Conservation (phyloP, 192 early-diverging fungal species). For the Coemansia sp. region DNA sequence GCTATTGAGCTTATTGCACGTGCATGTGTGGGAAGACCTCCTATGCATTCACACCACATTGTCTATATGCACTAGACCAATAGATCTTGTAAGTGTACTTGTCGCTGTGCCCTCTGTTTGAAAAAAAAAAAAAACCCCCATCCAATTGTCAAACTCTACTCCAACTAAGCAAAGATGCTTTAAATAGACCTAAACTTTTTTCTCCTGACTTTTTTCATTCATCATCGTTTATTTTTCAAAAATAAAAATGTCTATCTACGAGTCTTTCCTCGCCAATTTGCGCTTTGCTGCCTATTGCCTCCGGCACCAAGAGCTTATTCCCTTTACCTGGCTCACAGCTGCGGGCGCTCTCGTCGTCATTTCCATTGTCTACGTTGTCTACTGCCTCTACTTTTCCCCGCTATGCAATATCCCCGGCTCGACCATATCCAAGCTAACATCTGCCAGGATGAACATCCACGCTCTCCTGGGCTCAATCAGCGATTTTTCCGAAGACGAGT, state of each 20-base stretch:
- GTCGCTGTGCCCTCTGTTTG: background rate
- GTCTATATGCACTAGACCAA: background rate
- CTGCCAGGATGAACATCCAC: background rate
- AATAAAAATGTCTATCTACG: background rate
- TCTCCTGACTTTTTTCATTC: background rate
- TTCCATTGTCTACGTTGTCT: background rate
- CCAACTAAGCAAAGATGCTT: no score
- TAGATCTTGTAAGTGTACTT: background rate
- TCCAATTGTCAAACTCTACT: no score
- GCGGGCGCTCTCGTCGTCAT: background rate
- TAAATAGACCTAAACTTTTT: background rate
- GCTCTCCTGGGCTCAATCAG: slow-evolving; percentile 8
- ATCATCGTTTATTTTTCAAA: background rate
- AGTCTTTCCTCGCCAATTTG: background rate
- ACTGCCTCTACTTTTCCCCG: slow-evolving; percentile 23
- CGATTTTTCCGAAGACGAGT: slow-evolving; percentile 12
- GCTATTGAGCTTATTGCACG: no score
- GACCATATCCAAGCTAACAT: slow-evolving; percentile 4
- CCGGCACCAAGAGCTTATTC: background rate
- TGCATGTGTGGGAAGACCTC: no score
- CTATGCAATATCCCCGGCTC: slow-evolving; percentile 21
- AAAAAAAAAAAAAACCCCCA: background rate
- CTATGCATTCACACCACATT: no score
- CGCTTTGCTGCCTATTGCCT: background rate
- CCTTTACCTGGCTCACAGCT: background rate